These are phyloP conservation scores for Fusarium coffeatum DNA, from an alignment of 2,329 filamentous ascomycete genomes.

Conservation along the genomic window DNA sequence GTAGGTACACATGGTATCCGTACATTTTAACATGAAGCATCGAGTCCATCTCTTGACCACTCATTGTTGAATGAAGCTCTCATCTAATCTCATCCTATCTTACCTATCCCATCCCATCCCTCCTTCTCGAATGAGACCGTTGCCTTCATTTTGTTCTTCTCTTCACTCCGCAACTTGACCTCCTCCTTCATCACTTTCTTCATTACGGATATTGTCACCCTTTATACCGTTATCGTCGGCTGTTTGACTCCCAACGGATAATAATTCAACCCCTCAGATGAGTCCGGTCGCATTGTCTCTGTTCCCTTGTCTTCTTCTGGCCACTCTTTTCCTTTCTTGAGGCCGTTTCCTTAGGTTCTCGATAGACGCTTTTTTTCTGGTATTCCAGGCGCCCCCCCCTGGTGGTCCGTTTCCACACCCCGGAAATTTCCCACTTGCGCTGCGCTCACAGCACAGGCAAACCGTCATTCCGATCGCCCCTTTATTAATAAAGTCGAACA, in stretches of 20 bases:
- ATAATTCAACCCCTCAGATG: conserved; percentile 45
- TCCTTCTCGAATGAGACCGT: conserved; percentile 26
- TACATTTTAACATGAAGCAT: conserved; percentile 16
- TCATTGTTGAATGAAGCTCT: conserved; percentile 38
- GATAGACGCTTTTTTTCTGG: conserved; percentile 30
- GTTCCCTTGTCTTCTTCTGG: conserved; percentile 38
- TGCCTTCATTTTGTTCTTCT: conserved; percentile 27
- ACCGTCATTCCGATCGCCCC: conserved; percentile 44
- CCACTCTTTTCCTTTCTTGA: conserved; percentile 47
- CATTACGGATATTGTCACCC: neutral
- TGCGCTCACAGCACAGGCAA: conserved; percentile 32
- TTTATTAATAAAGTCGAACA: conserved; percentile 44
- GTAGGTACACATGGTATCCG: neutral
- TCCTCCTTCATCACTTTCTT: conserved; percentile 2
- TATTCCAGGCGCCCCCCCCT: conserved; percentile 39
- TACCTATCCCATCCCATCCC: conserved; percentile 4
- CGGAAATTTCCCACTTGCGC: conserved; percentile 42
- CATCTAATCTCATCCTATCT: conserved; percentile 35
- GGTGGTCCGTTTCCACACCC: conserved; percentile 42
- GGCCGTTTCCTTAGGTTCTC: conserved; percentile 41
- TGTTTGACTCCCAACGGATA: conserved; percentile 26
- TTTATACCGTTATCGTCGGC: conserved; percentile 25
- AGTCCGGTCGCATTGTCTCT: conserved; percentile 48
- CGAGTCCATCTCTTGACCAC: conserved; percentile 28
- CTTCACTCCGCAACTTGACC: conserved; percentile 17